A percentile compares a stretch with the other conserved stretches of the same genome.
Conservation (phyloP, 1,139 yeast species). For the Debaryomyces nepalensis region DNA sequence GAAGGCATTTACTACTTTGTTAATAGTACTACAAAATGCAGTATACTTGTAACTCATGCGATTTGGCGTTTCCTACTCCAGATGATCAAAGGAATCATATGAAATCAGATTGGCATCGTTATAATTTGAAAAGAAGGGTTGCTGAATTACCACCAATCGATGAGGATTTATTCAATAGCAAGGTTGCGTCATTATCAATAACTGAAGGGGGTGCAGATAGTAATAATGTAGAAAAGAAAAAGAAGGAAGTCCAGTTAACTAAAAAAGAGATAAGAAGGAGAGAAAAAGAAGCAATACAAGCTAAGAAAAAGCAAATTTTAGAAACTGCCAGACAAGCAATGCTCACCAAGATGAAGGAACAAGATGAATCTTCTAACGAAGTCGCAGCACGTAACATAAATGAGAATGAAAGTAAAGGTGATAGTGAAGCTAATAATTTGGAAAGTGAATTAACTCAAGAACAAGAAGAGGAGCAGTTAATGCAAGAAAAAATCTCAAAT, state of each 20-base stretch:
- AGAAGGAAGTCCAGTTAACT: constrained; percentile 44
- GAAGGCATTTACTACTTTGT: too few relatives aligned
- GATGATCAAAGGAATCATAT: constrained; percentile 52
- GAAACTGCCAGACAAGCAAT: constrained; percentile 65
- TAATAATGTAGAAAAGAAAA: constrained; percentile 19
- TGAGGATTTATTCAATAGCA: constrained; percentile 50
- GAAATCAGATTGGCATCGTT: constrained; percentile 79
- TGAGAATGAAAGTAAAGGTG: constrained; percentile 16
- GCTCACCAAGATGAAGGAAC: constrained; percentile 37
- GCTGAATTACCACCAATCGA: constrained; percentile 61
- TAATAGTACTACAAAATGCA: constrained; percentile 19
- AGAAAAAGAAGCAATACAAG: constrained; percentile 66
- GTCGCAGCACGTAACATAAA: constrained; percentile 17
- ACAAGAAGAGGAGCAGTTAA: constrained; percentile 53
- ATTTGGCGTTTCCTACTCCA: constrained; percentile 44
- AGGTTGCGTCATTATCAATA: constrained; percentile 42
- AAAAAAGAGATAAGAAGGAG: constrained; percentile 68
- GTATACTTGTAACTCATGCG: constrained; percentile 53
- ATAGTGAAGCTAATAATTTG: constrained; percentile 9
- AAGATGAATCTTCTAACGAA: constrained; percentile 15
- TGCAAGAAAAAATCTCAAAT: constrained; percentile 60
- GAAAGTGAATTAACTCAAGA: constrained; percentile 39
- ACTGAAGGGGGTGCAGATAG: constrained; percentile 22
- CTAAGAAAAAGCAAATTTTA: constrained; percentile 63
- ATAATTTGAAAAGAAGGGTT: constrained; percentile 63